phyloP scores from a whole-genome alignment of 345 rosid species.

The Syzygium grande region DNA sequence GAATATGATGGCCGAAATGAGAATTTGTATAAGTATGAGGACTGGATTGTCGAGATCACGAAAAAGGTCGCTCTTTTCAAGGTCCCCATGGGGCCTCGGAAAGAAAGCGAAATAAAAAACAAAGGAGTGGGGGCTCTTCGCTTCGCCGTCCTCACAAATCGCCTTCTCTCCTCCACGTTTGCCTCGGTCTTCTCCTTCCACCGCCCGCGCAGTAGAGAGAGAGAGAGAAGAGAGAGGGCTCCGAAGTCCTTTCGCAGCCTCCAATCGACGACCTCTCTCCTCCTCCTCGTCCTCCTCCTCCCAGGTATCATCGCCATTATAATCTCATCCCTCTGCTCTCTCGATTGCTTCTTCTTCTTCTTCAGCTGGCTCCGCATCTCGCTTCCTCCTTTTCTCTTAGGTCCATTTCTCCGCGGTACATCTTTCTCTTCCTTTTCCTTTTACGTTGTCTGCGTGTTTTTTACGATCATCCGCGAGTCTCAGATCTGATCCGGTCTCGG shows the following conservation, averaged over 20 bases:
- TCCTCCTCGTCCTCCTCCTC: neutral
- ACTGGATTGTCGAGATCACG: neutral
- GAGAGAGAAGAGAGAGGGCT: neutral
- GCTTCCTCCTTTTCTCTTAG: neutral
- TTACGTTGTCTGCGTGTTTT: neutral
- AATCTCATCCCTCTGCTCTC: neutral
- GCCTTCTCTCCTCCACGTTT: neutral
- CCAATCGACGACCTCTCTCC: neutral
- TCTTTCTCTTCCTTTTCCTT: neutral
- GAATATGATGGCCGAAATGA: neutral
- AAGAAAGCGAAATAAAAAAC: neutral
- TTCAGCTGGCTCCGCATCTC: too few species aligned
- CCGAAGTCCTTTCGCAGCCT: neutral
- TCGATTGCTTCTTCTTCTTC: neutral
- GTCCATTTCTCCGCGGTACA: neutral
- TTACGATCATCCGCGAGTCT: neutral
- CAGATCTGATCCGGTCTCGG: neutral
- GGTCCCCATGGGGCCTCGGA: neutral
- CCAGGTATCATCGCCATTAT: neutral
- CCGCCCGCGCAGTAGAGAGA: neutral
- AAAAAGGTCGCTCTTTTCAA: neutral
- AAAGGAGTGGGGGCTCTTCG: too few species aligned
- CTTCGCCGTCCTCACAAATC: neutral
- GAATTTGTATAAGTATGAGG: neutral
- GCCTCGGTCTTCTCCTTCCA: neutral